Evolutionary conservation across 2,329 filamentous ascomycete species (phyloP), one percentile per base, ranked within the genome.

Genomic region (Pseudogymnoascus sp.): DNA sequence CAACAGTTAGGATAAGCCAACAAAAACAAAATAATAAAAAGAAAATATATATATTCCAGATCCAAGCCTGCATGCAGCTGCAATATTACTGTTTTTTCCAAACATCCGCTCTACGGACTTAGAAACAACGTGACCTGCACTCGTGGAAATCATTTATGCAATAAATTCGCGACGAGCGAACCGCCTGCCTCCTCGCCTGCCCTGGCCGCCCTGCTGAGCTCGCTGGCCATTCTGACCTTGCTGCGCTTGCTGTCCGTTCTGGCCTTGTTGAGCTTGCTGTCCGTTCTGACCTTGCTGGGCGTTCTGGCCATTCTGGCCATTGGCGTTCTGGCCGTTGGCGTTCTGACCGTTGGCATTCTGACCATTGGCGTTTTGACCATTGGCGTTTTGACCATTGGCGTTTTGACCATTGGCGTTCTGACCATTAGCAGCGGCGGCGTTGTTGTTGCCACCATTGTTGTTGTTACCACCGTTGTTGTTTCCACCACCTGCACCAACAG

Each of bases 401-500:
- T 39, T 41, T 9, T 61, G 59, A 2, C 66, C 65, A 2, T 65
- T 64, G 33, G 61, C 60, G 1, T 64, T 64, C 13, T 65, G 61
- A 2, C 65, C 61, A 29, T 39, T 41, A n/a, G 62, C 60, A 2
- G 66, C 64, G 3, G 66, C 66, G 31, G 61, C 60, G 1, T 64
- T 64, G 15, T 65, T 61, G 26, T 35, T 13, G 24, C 60, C 61
- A 3, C 65, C 65, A 5, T 65, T 67, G 11, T 64, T 66, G 7
- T 35, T 63, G 21, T 69, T 70, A 2, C 33, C 62, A 17, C 13
- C 13, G 1, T 26, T 65, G 5, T 66, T 68, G 24, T 54, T 66
- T 8, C 64, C 68, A 6, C 15, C 37, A 6, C 7, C 61, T 15
- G 1, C 64, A 44, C 58, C 66, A 40, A 78, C 76, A 17, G 70